Percentiles rank a stretch among this genome's conserved stretches.
These are phyloP conservation scores for Yamadazyma oceani DNA, from an alignment of 1,139 yeast species.

Conservation along the genomic window DNA sequence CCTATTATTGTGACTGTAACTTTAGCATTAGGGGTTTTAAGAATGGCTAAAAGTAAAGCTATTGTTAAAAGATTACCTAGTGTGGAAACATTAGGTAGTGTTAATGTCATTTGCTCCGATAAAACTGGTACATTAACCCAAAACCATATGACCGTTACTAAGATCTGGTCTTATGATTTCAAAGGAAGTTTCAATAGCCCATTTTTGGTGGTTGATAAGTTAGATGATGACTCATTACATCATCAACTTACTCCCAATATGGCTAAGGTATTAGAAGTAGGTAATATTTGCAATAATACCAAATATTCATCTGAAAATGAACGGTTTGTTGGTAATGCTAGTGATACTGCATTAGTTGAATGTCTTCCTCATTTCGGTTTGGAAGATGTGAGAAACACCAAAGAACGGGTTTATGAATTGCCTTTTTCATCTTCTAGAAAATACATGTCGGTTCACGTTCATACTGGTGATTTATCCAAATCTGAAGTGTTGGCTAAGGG, in stretches of 20 bases:
- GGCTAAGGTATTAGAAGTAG: constrained; percentile 58
- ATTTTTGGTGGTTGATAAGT: constrained; percentile 49
- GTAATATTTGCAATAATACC: constrained; percentile 82
- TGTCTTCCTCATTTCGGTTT: constrained; percentile 68
- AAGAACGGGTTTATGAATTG: constrained; percentile 62
- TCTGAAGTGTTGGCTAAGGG: constrained; percentile 78
- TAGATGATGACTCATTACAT: constrained; percentile 38
- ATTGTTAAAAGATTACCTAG: constrained; percentile 91
- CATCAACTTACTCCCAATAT: constrained; percentile 54
- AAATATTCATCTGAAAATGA: constrained; percentile 67
- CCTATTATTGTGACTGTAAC: constrained; percentile 97
- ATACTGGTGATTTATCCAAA: constrained; percentile 56
- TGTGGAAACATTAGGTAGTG: constrained; percentile 94
- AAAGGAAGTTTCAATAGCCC: constrained; percentile 49
- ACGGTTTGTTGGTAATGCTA: constrained; percentile 84
- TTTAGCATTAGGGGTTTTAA: constrained; percentile 86
- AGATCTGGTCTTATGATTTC: constrained; percentile 79
- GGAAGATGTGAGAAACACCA: constrained; percentile 64
- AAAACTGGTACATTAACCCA: constrained; percentile 95
- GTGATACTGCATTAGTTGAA: constrained; percentile 88
- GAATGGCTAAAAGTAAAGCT: constrained; percentile 93
- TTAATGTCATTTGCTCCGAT: constrained; percentile 91
- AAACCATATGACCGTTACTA: constrained; percentile 90
- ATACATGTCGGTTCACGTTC: constrained; percentile 79
- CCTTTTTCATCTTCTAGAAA: constrained; percentile 86